Evolutionary conservation across 176 grass and related monocot species (phyloP).

Genomic region (Dendrocalamus sinicus): DNA sequence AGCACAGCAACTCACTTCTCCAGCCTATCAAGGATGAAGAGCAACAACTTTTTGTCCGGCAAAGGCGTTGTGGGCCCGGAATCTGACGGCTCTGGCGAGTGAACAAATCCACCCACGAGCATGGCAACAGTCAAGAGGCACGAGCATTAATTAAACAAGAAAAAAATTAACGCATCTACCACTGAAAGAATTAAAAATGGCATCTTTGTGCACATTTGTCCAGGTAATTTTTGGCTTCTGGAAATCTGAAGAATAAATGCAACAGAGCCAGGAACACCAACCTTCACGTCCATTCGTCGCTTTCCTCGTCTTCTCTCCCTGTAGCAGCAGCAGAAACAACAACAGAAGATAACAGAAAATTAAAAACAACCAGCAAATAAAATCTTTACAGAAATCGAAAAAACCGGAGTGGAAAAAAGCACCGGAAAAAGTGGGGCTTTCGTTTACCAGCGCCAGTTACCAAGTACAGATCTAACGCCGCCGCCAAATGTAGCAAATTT

Average conservation of each 20-base stretch:
- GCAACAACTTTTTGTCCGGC: slow-evolving; percentile 98
- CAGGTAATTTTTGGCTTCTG: slow-evolving; percentile 18
- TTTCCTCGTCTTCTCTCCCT: slow-evolving; percentile 76
- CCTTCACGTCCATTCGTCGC: slow-evolving; percentile 82
- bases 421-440: slow-evolving; percentile 49
- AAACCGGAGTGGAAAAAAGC: slow-evolving; percentile 32
- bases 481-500: slow-evolving; percentile 55
- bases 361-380: slow-evolving; percentile 17
- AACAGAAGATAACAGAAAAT: slow-evolving; percentile 30
- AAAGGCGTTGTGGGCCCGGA: slow-evolving; percentile 90
- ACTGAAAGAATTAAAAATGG: slow-evolving; percentile 48
- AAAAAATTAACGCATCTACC: slow-evolving; percentile 35
- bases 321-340: slow-evolving; percentile 41
- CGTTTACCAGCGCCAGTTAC: slow-evolving; percentile 54
- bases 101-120: slow-evolving; percentile 51
- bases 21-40: slow-evolving; percentile 90
- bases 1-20: slow-evolving; percentile 87
- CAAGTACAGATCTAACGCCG: slow-evolving; percentile 49
- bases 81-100: slow-evolving; percentile 65
- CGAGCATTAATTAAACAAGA: slow-evolving; percentile 54
- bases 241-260: slow-evolving; percentile 64
- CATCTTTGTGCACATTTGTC: slow-evolving; percentile 44
- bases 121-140: slow-evolving; percentile 39
- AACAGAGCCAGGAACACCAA: slow-evolving; percentile 56
- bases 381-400: slow-evolving; percentile 40